Base-by-base conservation (phyloP, 2,329 filamentous ascomycete genomes). In the Aureobasidium musti region DNA sequence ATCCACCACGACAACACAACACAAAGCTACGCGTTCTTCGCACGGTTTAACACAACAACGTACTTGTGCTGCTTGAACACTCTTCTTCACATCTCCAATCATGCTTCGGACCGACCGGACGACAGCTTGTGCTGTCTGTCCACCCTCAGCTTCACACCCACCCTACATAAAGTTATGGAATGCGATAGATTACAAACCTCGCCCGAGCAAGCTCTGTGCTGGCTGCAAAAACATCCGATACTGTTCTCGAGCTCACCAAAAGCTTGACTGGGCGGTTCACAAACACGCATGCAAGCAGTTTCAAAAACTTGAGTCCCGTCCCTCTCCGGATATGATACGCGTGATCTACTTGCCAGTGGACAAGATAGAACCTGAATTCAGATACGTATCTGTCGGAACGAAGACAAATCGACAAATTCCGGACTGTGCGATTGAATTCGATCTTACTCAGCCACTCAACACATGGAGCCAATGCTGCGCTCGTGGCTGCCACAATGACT, bases 221-320 rank as follows among this genome's bases (percentile, higher is more conserved):
- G 53, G 53, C 35, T 57, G 53, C 37, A 41, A 28, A 1, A 39
- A 57, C 23, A 57, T 57, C 2, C 53, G 35, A 13, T 57, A 57
- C 23, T 57, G 35, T 13, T 41, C n/a, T 43, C 35, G 7, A 0
- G 7, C 53, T 11, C 53, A 57, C 2, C 53, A 57, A 14, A 41
- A 41, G 21, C 33, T 11, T 1, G 53, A 57, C 21, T 28, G 14
- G 35, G 3, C 11, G 0, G 6, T 41, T 26, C 53, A 56, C 35
- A 19, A 5, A 0, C 13, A 1, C 4, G 35, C 43, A 0, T 57
- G 53, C 14, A 57, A 57, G 35, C 21, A 57, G 21, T 57, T 43
- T 5, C 2, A 1, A 11, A 1, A 28, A 8, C n/a, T 57, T 6
- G 21, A 4, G 2, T 6, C 10, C 8, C 35, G 19, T n/a, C 53